Conservation (phyloP, 306 rosid species). For the Cicer cuneatum region DNA sequence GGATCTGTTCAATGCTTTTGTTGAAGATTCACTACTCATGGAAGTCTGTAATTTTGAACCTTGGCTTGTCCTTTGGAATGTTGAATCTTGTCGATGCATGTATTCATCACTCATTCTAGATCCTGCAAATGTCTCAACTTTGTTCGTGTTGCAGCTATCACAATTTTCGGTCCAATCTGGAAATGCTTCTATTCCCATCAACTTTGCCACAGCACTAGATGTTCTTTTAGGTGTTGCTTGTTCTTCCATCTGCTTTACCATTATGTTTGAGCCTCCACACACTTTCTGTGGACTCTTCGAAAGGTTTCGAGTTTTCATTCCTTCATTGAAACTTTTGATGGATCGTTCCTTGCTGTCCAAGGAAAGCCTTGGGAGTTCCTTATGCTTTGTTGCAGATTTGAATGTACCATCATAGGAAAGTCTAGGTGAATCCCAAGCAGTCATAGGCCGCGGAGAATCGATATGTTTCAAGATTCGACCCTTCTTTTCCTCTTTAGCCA, state of each 20-base stretch:
- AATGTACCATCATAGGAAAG: slow-evolving; percentile 78
- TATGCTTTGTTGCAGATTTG: slow-evolving; percentile 61
- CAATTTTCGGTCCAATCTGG: slow-evolving; percentile 54
- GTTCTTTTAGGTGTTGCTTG: slow-evolving; percentile 61
- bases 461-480: slow-evolving; percentile 57
- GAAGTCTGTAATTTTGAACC: slow-evolving; percentile 52
- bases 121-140: slow-evolving; percentile 47
- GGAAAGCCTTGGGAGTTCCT: slow-evolving; percentile 88
- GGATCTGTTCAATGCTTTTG: slow-evolving; percentile 51
- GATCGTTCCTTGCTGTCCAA: slow-evolving; percentile 80
- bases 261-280: slow-evolving; percentile 44
- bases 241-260: slow-evolving; percentile 59
- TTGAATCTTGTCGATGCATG: slow-evolving; percentile 48
- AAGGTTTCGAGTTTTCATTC: slow-evolving; percentile 52
- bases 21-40: slow-evolving; percentile 55
- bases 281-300: slow-evolving; percentile 55
- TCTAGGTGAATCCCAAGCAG: slow-evolving; percentile 59
- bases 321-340: slow-evolving; percentile 51
- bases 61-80: slow-evolving; percentile 47
- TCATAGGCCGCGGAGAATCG: slow-evolving; percentile 84
- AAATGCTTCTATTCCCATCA: slow-evolving; percentile 87
- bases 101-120: slow-evolving; percentile 52
- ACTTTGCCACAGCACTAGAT: slow-evolving; percentile 75
- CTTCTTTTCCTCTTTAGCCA: slow-evolving; percentile 56
- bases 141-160: slow-evolving; percentile 46